A percentile compares a stretch with the other conserved stretches of the same genome.
phyloP scores from a whole-genome alignment of 192 early-diverging fungal species.

The Backusella sp. region DNA sequence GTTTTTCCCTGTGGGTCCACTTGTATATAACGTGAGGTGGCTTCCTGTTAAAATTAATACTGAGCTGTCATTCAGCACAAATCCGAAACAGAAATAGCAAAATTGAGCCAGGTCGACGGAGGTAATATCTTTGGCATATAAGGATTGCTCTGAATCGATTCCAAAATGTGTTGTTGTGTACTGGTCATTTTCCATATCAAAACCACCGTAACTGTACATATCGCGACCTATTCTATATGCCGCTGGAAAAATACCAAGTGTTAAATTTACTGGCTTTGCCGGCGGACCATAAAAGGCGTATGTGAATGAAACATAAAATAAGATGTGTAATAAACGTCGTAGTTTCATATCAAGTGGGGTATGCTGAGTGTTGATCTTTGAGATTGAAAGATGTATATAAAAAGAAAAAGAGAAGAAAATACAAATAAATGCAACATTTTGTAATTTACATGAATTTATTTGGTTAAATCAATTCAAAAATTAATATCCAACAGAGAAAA shows the following conservation, averaged over 20 bases:
- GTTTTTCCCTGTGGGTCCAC: background rate
- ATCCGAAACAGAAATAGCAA: background rate
- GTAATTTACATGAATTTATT: background rate
- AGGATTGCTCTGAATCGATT: background rate
- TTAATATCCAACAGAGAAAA: background rate
- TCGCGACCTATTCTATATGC: background rate
- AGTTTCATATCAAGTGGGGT: background rate
- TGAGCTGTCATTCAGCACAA: background rate
- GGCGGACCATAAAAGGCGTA: background rate
- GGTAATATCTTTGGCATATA: background rate
- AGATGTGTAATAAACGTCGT: background rate
- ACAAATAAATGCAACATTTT: background rate
- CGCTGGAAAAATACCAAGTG: background rate
- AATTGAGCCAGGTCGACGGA: background rate
- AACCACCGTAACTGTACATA: background rate
- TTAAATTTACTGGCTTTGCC: background rate
- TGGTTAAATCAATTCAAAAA: background rate
- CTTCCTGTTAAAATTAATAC: background rate
- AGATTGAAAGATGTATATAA: background rate
- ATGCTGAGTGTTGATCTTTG: background rate
- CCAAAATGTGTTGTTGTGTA: background rate
- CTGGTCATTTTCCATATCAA: background rate
- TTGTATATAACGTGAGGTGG: background rate
- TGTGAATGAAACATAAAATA: background rate
- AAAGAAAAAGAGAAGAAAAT: background rate